Evolutionary conservation across 768 basidiomycete genomes (phyloP), one percentile per base, ranked within the genome.

Genomic region (Exidia glandulosa): DNA sequence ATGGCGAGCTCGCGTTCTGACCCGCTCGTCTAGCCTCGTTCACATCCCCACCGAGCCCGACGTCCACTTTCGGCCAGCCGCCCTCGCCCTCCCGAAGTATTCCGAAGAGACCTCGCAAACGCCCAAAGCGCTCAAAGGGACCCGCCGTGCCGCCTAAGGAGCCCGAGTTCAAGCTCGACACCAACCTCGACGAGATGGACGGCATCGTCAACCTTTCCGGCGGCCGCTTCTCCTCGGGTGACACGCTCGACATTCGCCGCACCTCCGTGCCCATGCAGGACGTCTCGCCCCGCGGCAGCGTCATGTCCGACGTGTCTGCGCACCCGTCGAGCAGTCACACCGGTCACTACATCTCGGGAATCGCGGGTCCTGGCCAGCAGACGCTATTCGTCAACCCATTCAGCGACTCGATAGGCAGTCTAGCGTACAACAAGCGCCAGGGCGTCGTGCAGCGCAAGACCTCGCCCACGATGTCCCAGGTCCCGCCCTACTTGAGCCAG

Each of bases 131-230:
- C 2, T 58, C 57, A 12, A 47, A 56, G 30, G 58, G 27, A 25
- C 37, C 48, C 19, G 69, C 73, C 0, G 67, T 69, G 33, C 73
- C 73, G 47, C 66, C 70, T 25, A 68, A 68, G 34, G 73, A 71
- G 34, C 70, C 68, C 14, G 72, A 75, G 34, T 76, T 82, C 60
- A 54, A 27, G 27, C 78, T 88, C 47, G 87, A 90, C 69, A 81
- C 81, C 23, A 81, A 92, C 68, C 69, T 90, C 48, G 80, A 86
- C 10, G 73, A 81, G 57, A 92, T 96, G 81, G 86, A 88, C 37
- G 94, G 87, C 5, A 92, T 96, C 67, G 74, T 95, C 62, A 77
- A 92, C 69, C 71, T 74, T 1, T 72, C 66, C 19, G 58, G 50
- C 59, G 34, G 57, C 30, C 59, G 29, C 34, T 58, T n/a, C 27